phyloP scores from a whole-genome alignment of 164 flowering plant genomes.

The Brasenia schreberi region DNA sequence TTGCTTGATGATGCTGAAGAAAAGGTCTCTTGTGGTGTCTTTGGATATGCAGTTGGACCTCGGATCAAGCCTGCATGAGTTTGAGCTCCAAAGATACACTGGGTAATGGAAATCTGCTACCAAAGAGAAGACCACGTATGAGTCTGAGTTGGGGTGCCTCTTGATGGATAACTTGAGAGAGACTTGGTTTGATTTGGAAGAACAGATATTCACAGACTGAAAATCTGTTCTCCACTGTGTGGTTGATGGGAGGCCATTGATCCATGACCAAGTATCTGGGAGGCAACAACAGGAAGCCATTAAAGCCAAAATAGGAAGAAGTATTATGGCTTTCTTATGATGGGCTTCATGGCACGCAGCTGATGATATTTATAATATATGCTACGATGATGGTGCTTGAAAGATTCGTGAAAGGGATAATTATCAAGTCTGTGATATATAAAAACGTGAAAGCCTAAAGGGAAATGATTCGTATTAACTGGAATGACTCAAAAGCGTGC shows the following conservation, averaged over 20 bases:
- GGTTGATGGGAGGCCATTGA: conserved; percentile 55
- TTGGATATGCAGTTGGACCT: conserved; percentile 19
- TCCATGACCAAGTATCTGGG: conserved; percentile 62
- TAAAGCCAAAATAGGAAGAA: neutral
- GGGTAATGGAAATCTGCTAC: conserved; percentile 40
- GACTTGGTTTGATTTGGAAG: conserved; percentile 38
- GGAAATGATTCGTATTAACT: neutral
- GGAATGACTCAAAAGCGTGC: neutral
- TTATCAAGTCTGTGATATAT: neutral
- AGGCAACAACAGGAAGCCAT: conserved; percentile 14
- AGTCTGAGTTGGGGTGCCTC: conserved; percentile 15
- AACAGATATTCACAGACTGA: conserved; percentile 42
- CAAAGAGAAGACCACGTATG: conserved; percentile 34
- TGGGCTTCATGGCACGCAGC: neutral
- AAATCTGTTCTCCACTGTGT: conserved; percentile 40
- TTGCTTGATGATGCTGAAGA: conserved; percentile 32
- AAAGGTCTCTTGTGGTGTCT: conserved; percentile 19
- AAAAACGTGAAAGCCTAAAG: neutral
- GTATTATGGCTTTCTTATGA: neutral
- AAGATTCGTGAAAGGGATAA: neutral
- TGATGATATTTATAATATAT: neutral
- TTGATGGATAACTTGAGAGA: conserved; percentile 43
- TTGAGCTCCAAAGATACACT: conserved; percentile 72
- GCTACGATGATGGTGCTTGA: neutral
- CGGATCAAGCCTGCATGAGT: conserved; percentile 20